These are phyloP conservation scores for Cordyceps fumosorosea DNA, from an alignment of 2,329 filamentous ascomycete species.

Conservation along the genomic window DNA sequence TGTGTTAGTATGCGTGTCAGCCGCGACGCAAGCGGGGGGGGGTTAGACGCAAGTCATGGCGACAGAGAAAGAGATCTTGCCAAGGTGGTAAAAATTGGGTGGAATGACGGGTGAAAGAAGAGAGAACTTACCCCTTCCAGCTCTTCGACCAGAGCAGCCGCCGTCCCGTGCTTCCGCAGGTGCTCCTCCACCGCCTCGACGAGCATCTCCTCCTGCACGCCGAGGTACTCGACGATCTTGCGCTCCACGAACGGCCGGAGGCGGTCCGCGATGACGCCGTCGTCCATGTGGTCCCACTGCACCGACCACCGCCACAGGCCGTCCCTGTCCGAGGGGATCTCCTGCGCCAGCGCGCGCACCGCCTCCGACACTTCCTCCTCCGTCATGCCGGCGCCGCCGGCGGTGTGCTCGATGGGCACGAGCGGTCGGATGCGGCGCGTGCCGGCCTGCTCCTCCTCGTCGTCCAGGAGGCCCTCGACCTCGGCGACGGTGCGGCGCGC, in stretches of 20 bases:
- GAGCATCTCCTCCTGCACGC: conserved; percentile 91
- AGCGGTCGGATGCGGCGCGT: conserved; percentile 64
- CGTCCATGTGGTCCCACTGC: conserved; percentile 87
- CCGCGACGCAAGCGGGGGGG: conserved; percentile 21
- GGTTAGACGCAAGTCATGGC: not conserved
- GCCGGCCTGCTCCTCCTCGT: conserved; percentile 75
- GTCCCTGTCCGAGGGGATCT: conserved; percentile 82
- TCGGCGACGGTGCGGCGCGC: conserved; percentile 77
- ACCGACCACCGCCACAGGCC: conserved; percentile 90
- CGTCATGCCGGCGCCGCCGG: conserved; percentile 46
- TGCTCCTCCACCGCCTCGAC: conserved; percentile 90
- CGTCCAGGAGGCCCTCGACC: conserved; percentile 88
- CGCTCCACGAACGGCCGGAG: conserved; percentile 93
- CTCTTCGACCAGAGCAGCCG: conserved; percentile 77
- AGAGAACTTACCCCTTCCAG: conserved; percentile 64
- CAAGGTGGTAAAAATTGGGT: not conserved
- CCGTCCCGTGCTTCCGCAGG: conserved; percentile 65
- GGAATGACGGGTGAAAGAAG: not conserved
- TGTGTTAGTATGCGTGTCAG: conserved; percentile 1
- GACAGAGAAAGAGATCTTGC: not conserved
- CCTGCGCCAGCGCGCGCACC: conserved; percentile 72
- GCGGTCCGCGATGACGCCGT: conserved; percentile 73
- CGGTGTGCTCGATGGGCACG: conserved; percentile 63
- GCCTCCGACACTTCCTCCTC: conserved; percentile 84
- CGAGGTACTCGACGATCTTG: conserved; percentile 95